These are phyloP conservation scores for Lipomyces anomalus DNA, from an alignment of 805 yeast genomes.

Conservation along the genomic window DNA sequence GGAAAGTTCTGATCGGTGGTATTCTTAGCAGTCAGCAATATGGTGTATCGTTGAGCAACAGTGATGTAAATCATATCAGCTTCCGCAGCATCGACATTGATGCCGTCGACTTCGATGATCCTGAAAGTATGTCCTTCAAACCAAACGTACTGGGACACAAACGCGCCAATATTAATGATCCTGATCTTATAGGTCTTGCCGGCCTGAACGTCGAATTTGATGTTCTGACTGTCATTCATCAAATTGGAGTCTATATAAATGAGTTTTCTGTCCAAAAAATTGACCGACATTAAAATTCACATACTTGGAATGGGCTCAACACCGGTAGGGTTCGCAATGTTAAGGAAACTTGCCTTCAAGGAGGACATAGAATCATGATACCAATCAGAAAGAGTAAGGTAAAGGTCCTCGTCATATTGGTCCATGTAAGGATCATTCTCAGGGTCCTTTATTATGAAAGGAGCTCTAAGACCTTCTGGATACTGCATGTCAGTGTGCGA, in stretches of 20 bases:
- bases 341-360: slow-evolving; percentile 51
- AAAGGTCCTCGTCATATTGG: slow-evolving; percentile 73
- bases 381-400: slow-evolving; percentile 75
- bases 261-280: background rate
- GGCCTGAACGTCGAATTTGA: slow-evolving; percentile 76
- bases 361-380: slow-evolving; percentile 63
- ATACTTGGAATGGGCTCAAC: slow-evolving; percentile 86
- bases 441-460: slow-evolving; percentile 66
- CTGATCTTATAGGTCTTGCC: slow-evolving; percentile 78
- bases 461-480: slow-evolving; percentile 69
- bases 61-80: slow-evolving; percentile 72
- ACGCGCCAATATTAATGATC: slow-evolving; percentile 81
- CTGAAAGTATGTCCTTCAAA: slow-evolving; percentile 84
- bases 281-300: background rate
- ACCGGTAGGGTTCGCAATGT: slow-evolving; percentile 85
- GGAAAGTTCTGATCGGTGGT: slow-evolving; percentile 63
- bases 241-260: slow-evolving; percentile 47
- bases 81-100: slow-evolving; percentile 67
- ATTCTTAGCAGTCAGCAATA: slow-evolving; percentile 67
- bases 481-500: slow-evolving; percentile 87
- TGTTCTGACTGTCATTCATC: slow-evolving; percentile 73
- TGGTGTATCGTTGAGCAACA: slow-evolving; percentile 87
- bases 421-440: slow-evolving; percentile 52
- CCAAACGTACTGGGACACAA: slow-evolving; percentile 82
- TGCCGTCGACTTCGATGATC: slow-evolving; percentile 89